Conservation (phyloP, 208 protist species). For the Trichomonas gallinae region DNA sequence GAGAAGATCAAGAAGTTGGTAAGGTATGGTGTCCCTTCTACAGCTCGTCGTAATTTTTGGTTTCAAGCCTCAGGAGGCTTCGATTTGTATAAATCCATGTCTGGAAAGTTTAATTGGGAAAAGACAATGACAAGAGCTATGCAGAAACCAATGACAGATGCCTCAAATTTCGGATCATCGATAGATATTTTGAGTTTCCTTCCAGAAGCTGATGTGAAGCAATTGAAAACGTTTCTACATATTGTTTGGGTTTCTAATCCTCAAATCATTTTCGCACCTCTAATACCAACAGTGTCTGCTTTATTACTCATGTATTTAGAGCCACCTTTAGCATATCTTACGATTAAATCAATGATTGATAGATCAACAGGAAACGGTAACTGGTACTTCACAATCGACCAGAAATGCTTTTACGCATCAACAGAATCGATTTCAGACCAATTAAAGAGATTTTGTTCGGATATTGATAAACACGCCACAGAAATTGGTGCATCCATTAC, state of each 20-base stretch:
- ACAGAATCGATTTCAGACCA: neutral
- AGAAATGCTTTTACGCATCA: neutral
- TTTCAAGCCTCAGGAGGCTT: neutral
- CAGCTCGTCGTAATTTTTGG: neutral
- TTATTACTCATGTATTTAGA: neutral
- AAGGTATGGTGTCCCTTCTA: neutral
- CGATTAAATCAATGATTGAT: neutral
- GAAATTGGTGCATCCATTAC: neutral
- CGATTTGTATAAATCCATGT: neutral
- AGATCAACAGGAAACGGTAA: neutral
- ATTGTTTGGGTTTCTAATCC: neutral
- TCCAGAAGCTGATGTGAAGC: neutral
- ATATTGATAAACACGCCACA: neutral
- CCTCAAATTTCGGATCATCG: neutral
- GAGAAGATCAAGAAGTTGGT: neutral
- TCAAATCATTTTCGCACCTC: neutral
- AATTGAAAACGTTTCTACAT: neutral
- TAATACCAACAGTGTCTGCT: neutral
- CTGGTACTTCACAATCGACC: neutral
- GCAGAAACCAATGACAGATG: neutral
- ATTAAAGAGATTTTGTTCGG: neutral
- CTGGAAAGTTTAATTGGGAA: neutral
- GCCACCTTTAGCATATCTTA: neutral
- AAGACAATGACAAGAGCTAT: neutral
- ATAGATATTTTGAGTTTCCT: neutral